phyloP scores from a whole-genome alignment of 2,329 filamentous ascomycete species.

The Chrysosporium queenslandicum region DNA sequence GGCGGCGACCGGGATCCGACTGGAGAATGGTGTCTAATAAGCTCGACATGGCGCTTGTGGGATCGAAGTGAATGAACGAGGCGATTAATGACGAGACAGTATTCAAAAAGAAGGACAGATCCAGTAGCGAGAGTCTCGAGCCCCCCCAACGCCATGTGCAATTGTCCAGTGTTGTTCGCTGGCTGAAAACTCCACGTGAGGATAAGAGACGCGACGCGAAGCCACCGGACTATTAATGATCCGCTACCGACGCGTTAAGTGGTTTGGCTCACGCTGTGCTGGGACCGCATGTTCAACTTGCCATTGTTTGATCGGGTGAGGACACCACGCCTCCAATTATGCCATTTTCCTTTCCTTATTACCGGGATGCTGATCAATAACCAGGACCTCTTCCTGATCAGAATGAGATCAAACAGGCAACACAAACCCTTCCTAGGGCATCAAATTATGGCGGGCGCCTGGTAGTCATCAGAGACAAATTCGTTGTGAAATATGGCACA shows the following conservation, averaged over 20 bases:
- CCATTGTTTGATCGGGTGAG: no score
- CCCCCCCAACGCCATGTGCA: background rate
- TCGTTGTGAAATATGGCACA: constrained; percentile 23
- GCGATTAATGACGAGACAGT: background rate
- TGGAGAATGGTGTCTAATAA: constrained; percentile 15
- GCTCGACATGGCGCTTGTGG: constrained; percentile 12
- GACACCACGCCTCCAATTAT: background rate
- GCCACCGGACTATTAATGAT: background rate
- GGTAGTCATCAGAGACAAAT: constrained; percentile 19
- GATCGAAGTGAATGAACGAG: background rate
- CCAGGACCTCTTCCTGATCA: constrained; percentile 20
- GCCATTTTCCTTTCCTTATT: background rate
- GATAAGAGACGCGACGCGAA: constrained; percentile 8
- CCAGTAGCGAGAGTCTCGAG: background rate
- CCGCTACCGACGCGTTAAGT: constrained; percentile 10
- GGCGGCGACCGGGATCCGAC: constrained; percentile 7
- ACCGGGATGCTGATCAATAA: background rate
- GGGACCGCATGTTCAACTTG: no score
- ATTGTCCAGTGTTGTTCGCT: background rate
- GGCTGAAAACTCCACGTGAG: background rate
- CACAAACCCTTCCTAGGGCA: constrained; percentile 8
- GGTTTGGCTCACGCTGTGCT: background rate
- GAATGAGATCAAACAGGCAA: constrained; percentile 19
- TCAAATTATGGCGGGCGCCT: constrained; percentile 17
- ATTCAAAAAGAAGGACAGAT: background rate